These are phyloP conservation scores for Nadsonia fulvescens DNA, from an alignment of 805 yeast genomes.

Conservation along the genomic window DNA sequence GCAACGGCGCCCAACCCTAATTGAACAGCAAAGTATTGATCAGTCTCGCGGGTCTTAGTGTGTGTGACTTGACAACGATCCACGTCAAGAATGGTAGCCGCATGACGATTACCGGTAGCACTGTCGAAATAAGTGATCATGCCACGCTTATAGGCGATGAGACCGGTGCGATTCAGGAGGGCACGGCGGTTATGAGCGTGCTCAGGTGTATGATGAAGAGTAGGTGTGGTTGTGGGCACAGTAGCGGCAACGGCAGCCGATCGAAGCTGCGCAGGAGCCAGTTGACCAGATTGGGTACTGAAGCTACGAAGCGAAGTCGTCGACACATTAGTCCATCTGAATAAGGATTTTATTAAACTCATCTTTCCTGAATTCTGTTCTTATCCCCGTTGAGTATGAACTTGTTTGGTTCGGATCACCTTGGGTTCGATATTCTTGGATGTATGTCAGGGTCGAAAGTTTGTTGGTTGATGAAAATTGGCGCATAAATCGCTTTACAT, in stretches of 20 bases:
- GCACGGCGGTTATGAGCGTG: conserved; percentile 54
- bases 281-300: too few species aligned
- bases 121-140: conserved; percentile 73
- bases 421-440: too few species aligned
- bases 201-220: conserved; percentile 47
- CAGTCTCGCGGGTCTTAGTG: conserved; percentile 47
- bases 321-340: too few species aligned
- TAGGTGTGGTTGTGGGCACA: conserved; percentile 25
- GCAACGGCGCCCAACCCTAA: conserved; percentile 53
- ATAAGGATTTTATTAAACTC: too few species aligned
- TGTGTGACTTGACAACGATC: conserved; percentile 74
- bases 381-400: too few species aligned
- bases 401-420: too few species aligned
- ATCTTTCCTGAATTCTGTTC: too few species aligned
- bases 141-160: conserved; percentile 70
- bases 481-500: too few species aligned
- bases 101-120: conserved; percentile 44
- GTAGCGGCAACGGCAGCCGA: conserved; percentile 16
- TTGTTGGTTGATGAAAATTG: too few species aligned
- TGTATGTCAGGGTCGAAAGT: too few species aligned
- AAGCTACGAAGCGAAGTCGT: too few species aligned
- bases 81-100: conserved; percentile 78
- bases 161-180: conserved; percentile 64
- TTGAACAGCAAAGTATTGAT: conserved; percentile 76
- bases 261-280: conserved; percentile 20